Evolutionary conservation across 306 rosid species (phyloP), one percentile per base, ranked within the genome.

Genomic region (Dicorynia guianensis): DNA sequence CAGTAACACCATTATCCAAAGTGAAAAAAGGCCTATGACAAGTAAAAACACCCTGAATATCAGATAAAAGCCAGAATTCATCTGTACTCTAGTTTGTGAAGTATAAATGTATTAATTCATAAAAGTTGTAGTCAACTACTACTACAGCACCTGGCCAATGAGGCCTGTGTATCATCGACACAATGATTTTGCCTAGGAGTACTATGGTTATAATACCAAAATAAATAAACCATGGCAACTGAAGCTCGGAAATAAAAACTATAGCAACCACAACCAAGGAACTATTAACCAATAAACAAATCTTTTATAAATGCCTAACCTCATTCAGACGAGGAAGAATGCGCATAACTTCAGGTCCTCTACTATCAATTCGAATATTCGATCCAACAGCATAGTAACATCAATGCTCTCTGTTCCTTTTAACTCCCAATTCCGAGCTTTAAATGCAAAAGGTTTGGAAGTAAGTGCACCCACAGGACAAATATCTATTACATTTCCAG

Each of bases 401-500:
- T 96, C 99, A 84, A 96, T 92, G 82, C 63, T 92, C 76, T 96
- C 97, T 15, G 98, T 96, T 52, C 97, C 96, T 82, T 96, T 96
- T 79, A 96, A 82, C 81, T 96, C 99, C 97, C 98, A 96, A 78
- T 96, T 96, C 14, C 98, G 85, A 55, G 98, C 99, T 79, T 96
- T 96, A 87, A 96, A 96, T 70, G 99, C 99, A 87, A 90, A 96
- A 17, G 99, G 97, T 80, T 96, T 96, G 0, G 99, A 96, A 62
- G 99, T 92, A 79, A 92, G 87, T 44, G 99, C 99, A 65, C 99
- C 98, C 13, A 96, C 98, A 35, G 97, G 99, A 83, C 99, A 96
- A 67, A 96, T 96, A 81, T 96, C 99, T 64, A 96, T 96, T 74
- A 96, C 98, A 86, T 96, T 96, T 77, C 99, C 99, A 15, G 97